Evolutionary conservation across 495 filamentous ascomycete genomes (phyloP).

Genomic region (Lineolata rhizophorae): DNA sequence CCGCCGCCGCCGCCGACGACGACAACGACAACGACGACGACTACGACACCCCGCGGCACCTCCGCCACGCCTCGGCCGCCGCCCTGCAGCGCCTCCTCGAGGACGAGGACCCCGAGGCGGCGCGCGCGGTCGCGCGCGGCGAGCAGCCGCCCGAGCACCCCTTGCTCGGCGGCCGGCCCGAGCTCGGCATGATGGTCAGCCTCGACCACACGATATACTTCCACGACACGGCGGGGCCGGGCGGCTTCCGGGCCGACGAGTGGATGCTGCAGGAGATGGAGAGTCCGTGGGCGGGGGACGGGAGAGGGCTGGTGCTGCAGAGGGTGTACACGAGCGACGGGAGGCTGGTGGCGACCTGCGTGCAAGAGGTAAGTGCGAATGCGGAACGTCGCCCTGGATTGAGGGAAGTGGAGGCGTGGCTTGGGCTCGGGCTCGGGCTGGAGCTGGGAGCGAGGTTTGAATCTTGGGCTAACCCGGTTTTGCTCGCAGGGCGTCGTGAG

Average conservation of each 20-base stretch:
- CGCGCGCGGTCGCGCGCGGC: not conserved
- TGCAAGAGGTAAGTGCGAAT: constrained; percentile 38
- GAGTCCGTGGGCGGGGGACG: constrained; percentile 84
- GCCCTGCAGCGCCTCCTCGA: too few relatives aligned
- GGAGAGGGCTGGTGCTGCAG: constrained; percentile 68
- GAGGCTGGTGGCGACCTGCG: constrained; percentile 59
- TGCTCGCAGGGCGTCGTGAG: not conserved
- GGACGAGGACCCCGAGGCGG: constrained; percentile 10
- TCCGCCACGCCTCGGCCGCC: not conserved
- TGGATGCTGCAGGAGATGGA: constrained; percentile 89
- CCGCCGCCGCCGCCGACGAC: constrained; percentile 19
- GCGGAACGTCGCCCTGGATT: too few relatives aligned
- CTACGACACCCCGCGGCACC: constrained; percentile 9
- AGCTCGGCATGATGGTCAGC: constrained; percentile 88
- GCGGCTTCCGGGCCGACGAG: constrained; percentile 62
- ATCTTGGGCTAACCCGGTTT: too few relatives aligned
- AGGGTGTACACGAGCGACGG: constrained; percentile 74
- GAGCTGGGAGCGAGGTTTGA: too few relatives aligned
- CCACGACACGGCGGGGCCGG: constrained; percentile 65
- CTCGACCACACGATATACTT: constrained; percentile 92
- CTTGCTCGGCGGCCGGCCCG: constrained; percentile 13
- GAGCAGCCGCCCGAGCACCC: not conserved
- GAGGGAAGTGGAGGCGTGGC: too few relatives aligned
- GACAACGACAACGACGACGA: constrained; percentile 10
- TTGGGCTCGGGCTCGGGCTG: too few relatives aligned